A percentile compares a stretch with the other conserved stretches of the same genome.
phyloP scores from a whole-genome alignment of 2,329 filamentous ascomycete species.

The Pseudocercospora crystallina region DNA sequence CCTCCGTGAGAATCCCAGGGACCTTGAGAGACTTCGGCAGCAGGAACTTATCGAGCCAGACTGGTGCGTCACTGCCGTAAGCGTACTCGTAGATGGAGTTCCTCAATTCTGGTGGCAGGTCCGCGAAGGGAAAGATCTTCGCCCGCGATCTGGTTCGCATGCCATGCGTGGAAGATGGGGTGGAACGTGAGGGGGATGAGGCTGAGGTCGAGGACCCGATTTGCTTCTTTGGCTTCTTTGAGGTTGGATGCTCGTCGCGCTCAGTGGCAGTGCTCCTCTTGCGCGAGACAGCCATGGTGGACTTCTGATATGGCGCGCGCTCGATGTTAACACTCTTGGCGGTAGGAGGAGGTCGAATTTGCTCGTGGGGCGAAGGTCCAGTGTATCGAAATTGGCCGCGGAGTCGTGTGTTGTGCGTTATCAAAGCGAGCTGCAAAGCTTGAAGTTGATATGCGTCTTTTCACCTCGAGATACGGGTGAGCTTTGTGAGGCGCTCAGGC shows the following conservation, averaged over 20 bases:
- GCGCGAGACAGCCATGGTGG: not conserved
- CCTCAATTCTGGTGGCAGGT: slow-evolving; percentile 12
- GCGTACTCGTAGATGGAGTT: slow-evolving; percentile 11
- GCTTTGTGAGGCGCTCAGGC: no score
- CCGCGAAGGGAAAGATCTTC: slow-evolving; percentile 7
- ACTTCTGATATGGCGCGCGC: not conserved
- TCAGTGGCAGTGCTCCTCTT: not conserved
- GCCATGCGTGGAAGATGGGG: slow-evolving; percentile 2
- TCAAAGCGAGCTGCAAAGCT: no score
- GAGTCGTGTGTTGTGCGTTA: not conserved
- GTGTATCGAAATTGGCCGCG: no score
- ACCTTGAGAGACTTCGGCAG: slow-evolving; percentile 6
- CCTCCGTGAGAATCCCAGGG: slow-evolving; percentile 6
- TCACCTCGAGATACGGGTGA: no score
- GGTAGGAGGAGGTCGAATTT: not conserved
- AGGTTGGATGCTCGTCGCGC: slow-evolving; percentile 1
- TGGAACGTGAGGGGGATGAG: not conserved
- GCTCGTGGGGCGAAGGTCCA: no score
- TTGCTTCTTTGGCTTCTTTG: not conserved
- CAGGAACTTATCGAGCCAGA: not conserved
- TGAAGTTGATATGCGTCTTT: no score
- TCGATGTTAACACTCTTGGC: not conserved
- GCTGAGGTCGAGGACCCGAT: not conserved
- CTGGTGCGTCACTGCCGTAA: not conserved
- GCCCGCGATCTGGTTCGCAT: slow-evolving; percentile 9